Evolutionary conservation across 2,329 filamentous ascomycete genomes (phyloP).

Genomic region (Ascosphaera acerosa): DNA sequence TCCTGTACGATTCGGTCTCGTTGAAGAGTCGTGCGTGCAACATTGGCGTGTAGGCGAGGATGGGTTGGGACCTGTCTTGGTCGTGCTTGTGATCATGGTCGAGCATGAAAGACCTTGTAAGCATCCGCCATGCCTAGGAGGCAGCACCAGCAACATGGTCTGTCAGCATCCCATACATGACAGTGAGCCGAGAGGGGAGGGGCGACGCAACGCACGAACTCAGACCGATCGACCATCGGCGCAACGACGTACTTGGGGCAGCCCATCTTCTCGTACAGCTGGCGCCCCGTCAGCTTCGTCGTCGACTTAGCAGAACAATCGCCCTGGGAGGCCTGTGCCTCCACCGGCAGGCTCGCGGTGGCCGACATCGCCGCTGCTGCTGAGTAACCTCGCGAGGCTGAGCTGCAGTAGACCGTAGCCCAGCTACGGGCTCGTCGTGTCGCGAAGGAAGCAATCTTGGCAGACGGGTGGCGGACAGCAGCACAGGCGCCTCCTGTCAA

Average conservation of each 20-base stretch:
- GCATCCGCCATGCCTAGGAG: slow-evolving; percentile 71
- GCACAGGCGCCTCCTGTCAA: too few species aligned
- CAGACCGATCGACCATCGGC: slow-evolving; percentile 95
- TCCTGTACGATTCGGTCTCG: slow-evolving; percentile 50
- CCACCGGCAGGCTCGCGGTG: too few species aligned
- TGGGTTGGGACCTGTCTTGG: slow-evolving; percentile 31
- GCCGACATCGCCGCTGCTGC: too few species aligned
- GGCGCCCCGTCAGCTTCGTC: slow-evolving; percentile 54
- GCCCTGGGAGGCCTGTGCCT: too few species aligned
- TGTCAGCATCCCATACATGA: slow-evolving; percentile 4
- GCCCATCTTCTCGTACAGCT: slow-evolving; percentile 87
- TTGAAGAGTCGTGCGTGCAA: slow-evolving; percentile 74
- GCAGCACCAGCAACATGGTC: not conserved
- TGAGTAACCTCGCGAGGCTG: too few species aligned
- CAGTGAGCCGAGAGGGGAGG: not conserved
- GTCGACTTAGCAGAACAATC: too few species aligned
- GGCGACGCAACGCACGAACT: slow-evolving; percentile 43
- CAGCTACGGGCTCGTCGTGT: too few species aligned
- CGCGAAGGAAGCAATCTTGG: too few species aligned
- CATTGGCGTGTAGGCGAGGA: slow-evolving; percentile 91
- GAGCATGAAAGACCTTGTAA: slow-evolving; percentile 68
- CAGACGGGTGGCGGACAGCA: too few species aligned
- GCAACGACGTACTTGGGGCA: slow-evolving; percentile 76
- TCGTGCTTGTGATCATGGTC: slow-evolving; percentile 19
- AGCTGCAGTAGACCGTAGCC: too few species aligned